A percentile compares a stretch with the other conserved stretches of the same genome.
phyloP scores from a whole-genome alignment of 2,329 filamentous ascomycete species.

The Penicillium sp. region DNA sequence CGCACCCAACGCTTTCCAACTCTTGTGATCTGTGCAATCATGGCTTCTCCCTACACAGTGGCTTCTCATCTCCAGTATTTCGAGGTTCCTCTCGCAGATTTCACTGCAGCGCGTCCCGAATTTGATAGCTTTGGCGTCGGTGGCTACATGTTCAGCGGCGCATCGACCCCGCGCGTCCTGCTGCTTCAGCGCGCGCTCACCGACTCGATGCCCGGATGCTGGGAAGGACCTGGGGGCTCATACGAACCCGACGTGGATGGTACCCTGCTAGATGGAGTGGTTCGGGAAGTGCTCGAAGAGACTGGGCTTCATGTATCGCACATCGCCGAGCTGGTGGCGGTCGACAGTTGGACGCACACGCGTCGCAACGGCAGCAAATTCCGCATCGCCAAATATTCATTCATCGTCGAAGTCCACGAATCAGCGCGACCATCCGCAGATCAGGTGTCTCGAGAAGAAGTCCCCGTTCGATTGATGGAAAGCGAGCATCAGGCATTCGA shows the following conservation, averaged over 20 bases:
- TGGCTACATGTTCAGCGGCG: conserved; percentile 30
- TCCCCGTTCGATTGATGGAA: conserved; percentile 30
- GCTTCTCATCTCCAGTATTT: conserved; percentile 32
- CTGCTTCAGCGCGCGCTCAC: conserved; percentile 44
- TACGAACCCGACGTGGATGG: conserved; percentile 45
- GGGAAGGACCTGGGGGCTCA: conserved; percentile 55
- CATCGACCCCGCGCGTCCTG: conserved; percentile 32
- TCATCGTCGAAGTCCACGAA: conserved; percentile 38
- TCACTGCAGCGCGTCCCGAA: conserved; percentile 27
- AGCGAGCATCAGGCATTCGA: conserved; percentile 37
- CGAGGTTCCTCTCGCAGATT: conserved; percentile 26
- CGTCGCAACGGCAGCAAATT: conserved; percentile 18
- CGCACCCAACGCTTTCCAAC: background rate
- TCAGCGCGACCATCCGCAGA: conserved; percentile 3
- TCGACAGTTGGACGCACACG: conserved; percentile 32
- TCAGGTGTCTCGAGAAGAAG: conserved; percentile 3
- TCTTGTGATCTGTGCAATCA: background rate
- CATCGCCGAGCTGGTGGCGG: conserved; percentile 43
- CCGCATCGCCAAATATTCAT: conserved; percentile 35
- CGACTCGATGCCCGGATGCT: conserved; percentile 41
- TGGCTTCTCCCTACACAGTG: conserved; percentile 21
- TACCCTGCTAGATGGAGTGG: conserved; percentile 50
- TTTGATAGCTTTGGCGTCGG: conserved; percentile 29
- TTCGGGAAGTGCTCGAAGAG: conserved; percentile 53
- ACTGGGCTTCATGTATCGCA: conserved; percentile 47